Evolutionary conservation across 148 eudicot species (phyloP).

Genomic region (Rhododendron williamsianum): DNA sequence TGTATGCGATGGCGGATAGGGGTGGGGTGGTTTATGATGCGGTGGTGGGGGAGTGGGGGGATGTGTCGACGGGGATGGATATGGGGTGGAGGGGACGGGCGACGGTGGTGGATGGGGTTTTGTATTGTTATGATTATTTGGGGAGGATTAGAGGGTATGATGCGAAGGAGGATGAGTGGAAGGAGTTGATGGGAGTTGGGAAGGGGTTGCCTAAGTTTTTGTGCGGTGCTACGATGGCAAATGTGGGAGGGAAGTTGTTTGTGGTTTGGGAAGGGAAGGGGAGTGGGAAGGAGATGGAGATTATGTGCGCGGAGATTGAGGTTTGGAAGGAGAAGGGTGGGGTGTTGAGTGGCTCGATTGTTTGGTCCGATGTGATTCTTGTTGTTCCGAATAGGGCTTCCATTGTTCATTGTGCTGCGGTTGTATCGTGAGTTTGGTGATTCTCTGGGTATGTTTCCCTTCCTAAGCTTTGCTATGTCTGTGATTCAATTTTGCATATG

Average conservation of each 20-base stretch:
- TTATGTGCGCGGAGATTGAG: constrained; percentile 68
- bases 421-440: constrained; percentile 32
- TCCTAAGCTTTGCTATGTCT: not conserved
- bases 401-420: constrained; percentile 61
- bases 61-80: constrained; percentile 65
- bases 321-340: constrained; percentile 55
- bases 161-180: constrained; percentile 60
- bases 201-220: constrained; percentile 76
- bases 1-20: constrained; percentile 92
- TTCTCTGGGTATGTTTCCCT: not conserved
- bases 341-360: constrained; percentile 49
- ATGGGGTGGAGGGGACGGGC: constrained; percentile 93
- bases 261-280: constrained; percentile 81
- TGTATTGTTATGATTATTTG: constrained; percentile 88
- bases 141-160: constrained; percentile 85
- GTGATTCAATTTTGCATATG: not conserved
- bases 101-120: constrained; percentile 59
- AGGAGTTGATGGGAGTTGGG: constrained; percentile 66
- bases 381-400: constrained; percentile 52
- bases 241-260: constrained; percentile 66
- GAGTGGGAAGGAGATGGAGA: constrained; percentile 54
- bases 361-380: constrained; percentile 55
- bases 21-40: constrained; percentile 78
- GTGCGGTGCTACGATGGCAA: constrained; percentile 89
- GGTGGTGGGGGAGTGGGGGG: constrained; percentile 48